phyloP scores from a whole-genome alignment of 1,139 yeast species.

The Suhomyces kunorum region DNA sequence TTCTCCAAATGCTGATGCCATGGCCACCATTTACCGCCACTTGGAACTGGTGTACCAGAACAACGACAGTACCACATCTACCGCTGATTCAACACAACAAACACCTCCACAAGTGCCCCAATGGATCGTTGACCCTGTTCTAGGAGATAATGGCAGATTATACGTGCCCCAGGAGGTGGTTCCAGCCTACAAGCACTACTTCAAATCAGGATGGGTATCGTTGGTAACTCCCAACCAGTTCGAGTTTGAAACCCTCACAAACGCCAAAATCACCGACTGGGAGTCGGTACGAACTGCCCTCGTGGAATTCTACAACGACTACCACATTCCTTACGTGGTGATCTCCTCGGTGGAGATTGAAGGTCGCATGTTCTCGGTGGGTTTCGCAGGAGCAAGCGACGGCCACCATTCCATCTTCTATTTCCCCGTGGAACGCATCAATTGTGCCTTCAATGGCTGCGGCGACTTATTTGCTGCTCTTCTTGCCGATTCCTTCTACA shows the following conservation, averaged over 20 bases:
- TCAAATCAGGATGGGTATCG: slow-evolving; percentile 31
- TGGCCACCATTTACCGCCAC: slow-evolving; percentile 50
- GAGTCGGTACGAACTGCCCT: slow-evolving; percentile 25
- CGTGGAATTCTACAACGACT: slow-evolving; percentile 21
- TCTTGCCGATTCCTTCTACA: slow-evolving; percentile 35
- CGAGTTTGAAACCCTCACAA: slow-evolving; percentile 39
- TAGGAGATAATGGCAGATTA: slow-evolving; percentile 43
- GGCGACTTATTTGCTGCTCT: slow-evolving; percentile 49
- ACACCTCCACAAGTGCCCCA: neutral
- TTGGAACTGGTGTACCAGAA: slow-evolving; percentile 24
- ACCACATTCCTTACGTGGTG: slow-evolving; percentile 32
- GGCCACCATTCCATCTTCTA: slow-evolving; percentile 22
- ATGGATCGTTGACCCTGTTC: slow-evolving; percentile 43
- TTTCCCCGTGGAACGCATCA: slow-evolving; percentile 34
- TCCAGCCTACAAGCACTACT: slow-evolving; percentile 30
- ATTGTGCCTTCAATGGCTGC: slow-evolving; percentile 46
- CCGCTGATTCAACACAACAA: neutral
- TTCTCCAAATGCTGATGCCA: slow-evolving; percentile 58
- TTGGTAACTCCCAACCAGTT: slow-evolving; percentile 45
- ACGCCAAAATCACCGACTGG: slow-evolving; percentile 25
- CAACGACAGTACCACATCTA: too few species aligned
- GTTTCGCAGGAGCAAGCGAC: slow-evolving; percentile 20
- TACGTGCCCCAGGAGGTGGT: slow-evolving; percentile 39
- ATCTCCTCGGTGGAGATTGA: slow-evolving; percentile 38
- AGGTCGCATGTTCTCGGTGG: slow-evolving; percentile 37